Evolutionary conservation across 495 filamentous ascomycete species (phyloP).

Genomic region (Filosporella fistucella): DNA sequence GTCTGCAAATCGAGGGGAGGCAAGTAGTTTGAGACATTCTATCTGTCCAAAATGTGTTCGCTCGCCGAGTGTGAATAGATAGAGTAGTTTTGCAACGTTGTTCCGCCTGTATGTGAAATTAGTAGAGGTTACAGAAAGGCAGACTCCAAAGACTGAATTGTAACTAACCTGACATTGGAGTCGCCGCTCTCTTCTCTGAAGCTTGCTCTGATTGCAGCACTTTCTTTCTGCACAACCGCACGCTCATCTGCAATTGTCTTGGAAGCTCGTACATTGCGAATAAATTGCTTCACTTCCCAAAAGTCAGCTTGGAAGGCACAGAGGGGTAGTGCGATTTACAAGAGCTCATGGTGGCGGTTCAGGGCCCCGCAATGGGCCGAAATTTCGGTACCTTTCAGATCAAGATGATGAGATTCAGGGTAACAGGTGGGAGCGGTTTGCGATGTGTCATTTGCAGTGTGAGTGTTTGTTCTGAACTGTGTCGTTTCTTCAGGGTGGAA

Average conservation of each 20-base stretch:
- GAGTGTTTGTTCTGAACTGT: too few species aligned
- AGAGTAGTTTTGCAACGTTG: conserved; percentile 97
- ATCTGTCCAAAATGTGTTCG: conserved; percentile 99
- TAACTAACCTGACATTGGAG: conserved; percentile 72
- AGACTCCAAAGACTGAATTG: not conserved
- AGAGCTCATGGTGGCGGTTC: conserved; percentile 55
- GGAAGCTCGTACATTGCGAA: conserved; percentile 94
- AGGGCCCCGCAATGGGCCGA: conserved; percentile 23
- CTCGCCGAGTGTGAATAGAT: conserved; percentile 98
- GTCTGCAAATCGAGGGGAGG: conserved; percentile 95
- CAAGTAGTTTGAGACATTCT: conserved; percentile 95
- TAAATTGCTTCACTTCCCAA: conserved; percentile 94
- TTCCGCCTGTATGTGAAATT: conserved; percentile 64
- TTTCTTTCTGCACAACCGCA: conserved; percentile 97
- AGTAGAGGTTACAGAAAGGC: conserved; percentile 9
- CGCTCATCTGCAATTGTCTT: conserved; percentile 99
- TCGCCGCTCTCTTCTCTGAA: conserved; percentile 96
- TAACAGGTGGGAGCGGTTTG: too few species aligned
- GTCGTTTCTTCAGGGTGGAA: too few species aligned
- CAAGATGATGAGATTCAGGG: too few species aligned
- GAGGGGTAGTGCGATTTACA: conserved; percentile 41
- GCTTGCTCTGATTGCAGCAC: conserved; percentile 91
- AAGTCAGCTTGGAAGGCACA: conserved; percentile 18
- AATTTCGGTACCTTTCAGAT: conserved; percentile 9
- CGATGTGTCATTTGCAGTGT: too few species aligned